Evolutionary conservation across 2,329 filamentous ascomycete species (phyloP).

Genomic region (Trichoderma sp.): DNA sequence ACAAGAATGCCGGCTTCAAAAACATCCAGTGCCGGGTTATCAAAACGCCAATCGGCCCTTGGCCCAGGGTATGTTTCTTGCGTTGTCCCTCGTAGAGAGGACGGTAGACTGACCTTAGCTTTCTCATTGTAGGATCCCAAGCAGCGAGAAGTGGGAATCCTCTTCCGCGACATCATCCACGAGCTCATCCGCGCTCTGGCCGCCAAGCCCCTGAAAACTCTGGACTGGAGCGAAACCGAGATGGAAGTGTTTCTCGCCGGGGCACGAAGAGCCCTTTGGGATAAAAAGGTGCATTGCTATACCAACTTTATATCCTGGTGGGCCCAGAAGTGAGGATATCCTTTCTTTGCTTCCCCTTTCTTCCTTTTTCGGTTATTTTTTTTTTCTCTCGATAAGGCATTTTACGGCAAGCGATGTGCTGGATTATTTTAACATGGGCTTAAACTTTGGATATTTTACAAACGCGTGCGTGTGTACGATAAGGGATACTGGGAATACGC

Average conservation of each 20-base stretch:
- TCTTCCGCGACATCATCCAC: slow-evolving; percentile 42
- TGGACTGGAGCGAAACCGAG: slow-evolving; percentile 35
- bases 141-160: slow-evolving; percentile 41
- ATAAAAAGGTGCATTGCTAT: slow-evolving; percentile 38
- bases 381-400: not conserved
- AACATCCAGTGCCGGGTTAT: slow-evolving; percentile 39
- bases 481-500: not conserved
- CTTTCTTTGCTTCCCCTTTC: not conserved
- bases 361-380: too few species aligned
- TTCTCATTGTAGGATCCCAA: slow-evolving; percentile 28
- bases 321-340: slow-evolving; percentile 37
- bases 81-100: too few species aligned
- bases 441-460: not conserved
- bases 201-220: slow-evolving; percentile 38
- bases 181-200: slow-evolving; percentile 42
- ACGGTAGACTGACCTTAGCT: not conserved
- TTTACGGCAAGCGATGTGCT: slow-evolving; percentile 1
- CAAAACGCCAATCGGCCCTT: slow-evolving; percentile 43
- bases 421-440: not conserved
- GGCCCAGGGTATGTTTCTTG: slow-evolving; percentile 33
- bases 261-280: slow-evolving; percentile 33
- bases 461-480: not conserved
- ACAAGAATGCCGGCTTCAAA: slow-evolving; percentile 28
- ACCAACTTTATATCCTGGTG: slow-evolving; percentile 42
- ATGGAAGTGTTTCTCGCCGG: slow-evolving; percentile 34